Base-by-base conservation (phyloP, 768 basidiomycete species). In the Collybiopsis confluens region DNA sequence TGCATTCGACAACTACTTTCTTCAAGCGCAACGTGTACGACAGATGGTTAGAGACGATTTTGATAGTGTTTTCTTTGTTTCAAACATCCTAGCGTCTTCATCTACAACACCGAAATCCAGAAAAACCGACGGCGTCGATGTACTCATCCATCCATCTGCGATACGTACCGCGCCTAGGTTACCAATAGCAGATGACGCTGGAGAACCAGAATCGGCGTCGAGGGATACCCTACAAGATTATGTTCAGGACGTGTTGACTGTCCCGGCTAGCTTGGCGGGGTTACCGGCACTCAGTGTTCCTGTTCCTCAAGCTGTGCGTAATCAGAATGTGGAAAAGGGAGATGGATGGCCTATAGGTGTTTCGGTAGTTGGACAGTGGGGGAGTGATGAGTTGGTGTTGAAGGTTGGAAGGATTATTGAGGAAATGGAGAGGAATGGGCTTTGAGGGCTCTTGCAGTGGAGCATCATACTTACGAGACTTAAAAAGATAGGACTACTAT, bases 1-100 rank as follows among this genome's bases (percentile, higher is more conserved):
- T 54, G 93, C 93, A n/a, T 98, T 94, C 64, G 89, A 98, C 70
- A 98, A 96, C 63, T 98, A 96, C 67, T 99, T 93, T 65, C 76
- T 98, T 4, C 92, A 96, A 72, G 95, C 96, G 0, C 88, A 92
- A 57, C 79, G 83, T 28, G 80, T 98, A 9, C 85, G 96, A 1
- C 76, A 79, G 46, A 70, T 79, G 7, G 73, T 99, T 48, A 79
- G 81, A 54, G 62, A 75, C 4, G 95, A 98, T 62, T 94, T 95
- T 60, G 72, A 86, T 62, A 61, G 64, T 1, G 79, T 86, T 33
- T 94, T 98, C 69, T 70, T 73, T 0, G 65, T 79, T 2, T 73
- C 80, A 2, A 82, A 88, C 62, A 72, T 73, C 30, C 71, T 79
- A 43, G 73, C 76, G 2, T 59, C 62, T 1, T 44, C 21, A 7